Conservation (phyloP, 1,284 basidiomycete genomes). For the Phlebopus sp. region DNA sequence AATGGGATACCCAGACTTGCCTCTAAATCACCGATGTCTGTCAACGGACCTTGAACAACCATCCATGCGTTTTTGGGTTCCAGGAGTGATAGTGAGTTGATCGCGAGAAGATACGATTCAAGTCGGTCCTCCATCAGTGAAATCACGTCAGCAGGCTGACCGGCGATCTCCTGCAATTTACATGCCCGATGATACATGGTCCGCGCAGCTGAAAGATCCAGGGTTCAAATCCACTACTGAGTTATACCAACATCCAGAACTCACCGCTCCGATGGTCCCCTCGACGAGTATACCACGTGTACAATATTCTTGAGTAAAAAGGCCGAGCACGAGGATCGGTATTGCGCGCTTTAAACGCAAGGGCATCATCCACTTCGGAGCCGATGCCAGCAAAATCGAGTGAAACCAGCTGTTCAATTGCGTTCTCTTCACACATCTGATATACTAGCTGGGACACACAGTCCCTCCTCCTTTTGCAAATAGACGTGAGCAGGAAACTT, state of each 20-base stretch:
- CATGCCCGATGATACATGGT: conserved; percentile 94
- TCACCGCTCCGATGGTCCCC: conserved; percentile 88
- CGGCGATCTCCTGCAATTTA: conserved; percentile 64
- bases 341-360: conserved; percentile 94
- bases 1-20: conserved; percentile 24
- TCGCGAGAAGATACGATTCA: conserved; percentile 80
- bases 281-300: conserved; percentile 87
- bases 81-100: conserved; percentile 86
- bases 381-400: conserved; percentile 87
- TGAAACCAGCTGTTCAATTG: conserved; percentile 75
- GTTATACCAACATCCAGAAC: conserved; percentile 25
- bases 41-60: conserved; percentile 23
- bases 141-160: conserved; percentile 49
- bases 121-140: conserved; percentile 73
- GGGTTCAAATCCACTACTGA: conserved; percentile 17
- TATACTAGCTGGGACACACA: conserved; percentile 80
- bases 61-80: conserved; percentile 85
- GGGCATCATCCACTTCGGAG: conserved; percentile 84
- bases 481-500: conserved; percentile 9
- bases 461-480: conserved; percentile 66
- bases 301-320: conserved; percentile 91
- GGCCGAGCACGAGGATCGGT: conserved; percentile 85
- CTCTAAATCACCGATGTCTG: conserved; percentile 26
- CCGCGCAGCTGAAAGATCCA: conserved; percentile 62
- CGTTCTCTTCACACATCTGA: conserved; percentile 90